Percentiles rank a stretch among this genome's conserved stretches.
Evolutionary conservation across 2,329 filamentous ascomycete species (phyloP).

Genomic region (Phyllosticta paracitricarpa): DNA sequence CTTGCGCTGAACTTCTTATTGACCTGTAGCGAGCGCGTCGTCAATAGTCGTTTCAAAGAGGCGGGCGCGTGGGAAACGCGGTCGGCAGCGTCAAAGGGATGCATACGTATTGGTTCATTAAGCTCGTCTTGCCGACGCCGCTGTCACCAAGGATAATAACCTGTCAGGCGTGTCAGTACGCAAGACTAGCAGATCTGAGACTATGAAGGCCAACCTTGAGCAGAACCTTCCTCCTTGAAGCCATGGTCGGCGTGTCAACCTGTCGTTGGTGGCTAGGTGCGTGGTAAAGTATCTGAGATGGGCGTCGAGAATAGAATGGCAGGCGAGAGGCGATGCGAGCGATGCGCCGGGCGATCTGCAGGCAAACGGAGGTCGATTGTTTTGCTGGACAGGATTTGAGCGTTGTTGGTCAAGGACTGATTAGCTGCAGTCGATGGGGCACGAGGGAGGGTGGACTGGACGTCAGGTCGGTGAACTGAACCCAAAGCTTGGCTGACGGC

Average conservation of each 20-base stretch:
- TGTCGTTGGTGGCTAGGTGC: not conserved
- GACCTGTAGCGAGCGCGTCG: constrained; percentile 52
- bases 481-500: constrained; percentile 9
- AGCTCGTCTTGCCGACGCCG: constrained; percentile 96
- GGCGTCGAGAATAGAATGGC: not conserved
- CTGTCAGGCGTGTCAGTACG: constrained; percentile 37
- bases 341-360: not conserved
- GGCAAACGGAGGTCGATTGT: constrained; percentile 1
- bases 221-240: constrained; percentile 80
- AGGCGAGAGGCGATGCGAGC: not conserved
- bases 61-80: not conserved
- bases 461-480: constrained; percentile 9
- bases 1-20: constrained; percentile 99
- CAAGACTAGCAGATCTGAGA: constrained; percentile 6
- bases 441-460: not conserved
- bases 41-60: not conserved
- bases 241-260: constrained; percentile 41
- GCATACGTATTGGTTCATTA: constrained; percentile 99
- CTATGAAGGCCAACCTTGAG: constrained; percentile 56
- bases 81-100: not conserved
- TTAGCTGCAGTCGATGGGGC: not conserved
- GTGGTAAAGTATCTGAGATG: not conserved
- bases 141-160: constrained; percentile 99
- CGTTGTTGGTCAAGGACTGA: constrained; percentile 5
- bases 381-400: constrained; percentile 6